Evolutionary conservation across 2,329 filamentous ascomycete species (phyloP).

Genomic region (Pestalotiopsis sp.): DNA sequence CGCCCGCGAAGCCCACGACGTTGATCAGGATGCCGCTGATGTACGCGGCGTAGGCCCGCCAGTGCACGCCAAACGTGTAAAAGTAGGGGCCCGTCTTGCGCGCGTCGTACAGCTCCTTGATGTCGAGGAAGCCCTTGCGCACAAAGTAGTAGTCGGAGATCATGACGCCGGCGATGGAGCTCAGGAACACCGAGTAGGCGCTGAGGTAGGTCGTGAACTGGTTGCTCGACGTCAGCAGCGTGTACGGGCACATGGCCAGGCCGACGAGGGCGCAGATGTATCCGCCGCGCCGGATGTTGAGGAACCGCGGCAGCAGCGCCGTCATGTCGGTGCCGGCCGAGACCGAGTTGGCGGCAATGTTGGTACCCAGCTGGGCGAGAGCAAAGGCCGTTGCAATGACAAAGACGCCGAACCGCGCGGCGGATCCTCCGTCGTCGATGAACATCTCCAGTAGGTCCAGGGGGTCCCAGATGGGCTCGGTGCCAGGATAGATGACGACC

Average conservation of each 20-base stretch:
- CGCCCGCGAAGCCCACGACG: slow-evolving; percentile 87
- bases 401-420: slow-evolving; percentile 75
- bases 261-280: slow-evolving; percentile 83
- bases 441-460: slow-evolving; percentile 68
- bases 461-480: slow-evolving; percentile 73
- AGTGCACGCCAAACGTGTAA: slow-evolving; percentile 74
- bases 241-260: slow-evolving; percentile 86
- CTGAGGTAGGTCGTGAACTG: slow-evolving; percentile 91
- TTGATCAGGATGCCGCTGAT: slow-evolving; percentile 85
- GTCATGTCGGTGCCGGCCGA: slow-evolving; percentile 84
- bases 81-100: slow-evolving; percentile 72
- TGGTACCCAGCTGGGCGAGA: slow-evolving; percentile 82
- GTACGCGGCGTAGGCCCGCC: slow-evolving; percentile 84
- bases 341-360: slow-evolving; percentile 85
- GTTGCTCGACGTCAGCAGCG: slow-evolving; percentile 74
- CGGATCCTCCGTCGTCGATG: slow-evolving; percentile 69
- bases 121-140: slow-evolving; percentile 77
- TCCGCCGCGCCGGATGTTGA: slow-evolving; percentile 85
- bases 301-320: slow-evolving; percentile 75
- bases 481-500: slow-evolving; percentile 64
- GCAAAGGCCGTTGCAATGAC: slow-evolving; percentile 72
- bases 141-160: slow-evolving; percentile 86
- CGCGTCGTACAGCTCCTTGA: slow-evolving; percentile 79
- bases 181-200: slow-evolving; percentile 92
- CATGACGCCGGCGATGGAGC: slow-evolving; percentile 91